Percentiles rank a stretch among this genome's conserved stretches.
Conservation (phyloP, 202 grass and related monocot genomes). For the Tripidium arundinaceum region DNA sequence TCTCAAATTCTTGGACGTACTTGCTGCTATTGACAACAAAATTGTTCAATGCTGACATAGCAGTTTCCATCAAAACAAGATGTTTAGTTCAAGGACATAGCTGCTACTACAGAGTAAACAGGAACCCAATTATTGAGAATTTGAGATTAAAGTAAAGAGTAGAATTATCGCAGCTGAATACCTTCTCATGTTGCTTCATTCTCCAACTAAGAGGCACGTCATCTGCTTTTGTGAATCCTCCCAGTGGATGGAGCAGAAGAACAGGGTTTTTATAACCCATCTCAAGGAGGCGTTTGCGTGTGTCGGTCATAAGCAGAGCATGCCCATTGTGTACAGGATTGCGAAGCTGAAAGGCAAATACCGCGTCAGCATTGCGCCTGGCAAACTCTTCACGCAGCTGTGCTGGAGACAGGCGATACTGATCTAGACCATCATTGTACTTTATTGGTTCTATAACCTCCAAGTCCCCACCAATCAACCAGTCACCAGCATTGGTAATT, state of each 20-base stretch:
- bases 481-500: conserved; percentile 84
- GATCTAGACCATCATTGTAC: conserved; percentile 94
- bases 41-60: neutral
- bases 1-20: neutral
- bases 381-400: conserved; percentile 89
- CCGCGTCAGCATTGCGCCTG: conserved; percentile 85
- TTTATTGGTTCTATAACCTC: conserved; percentile 97
- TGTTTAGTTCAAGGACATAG: neutral
- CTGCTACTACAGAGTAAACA: neutral
- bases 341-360: conserved; percentile 99
- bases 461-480: conserved; percentile 95
- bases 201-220: too few species aligned
- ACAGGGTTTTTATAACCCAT: too few species aligned
- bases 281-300: too few species aligned
- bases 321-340: too few species aligned
- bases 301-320: too few species aligned
- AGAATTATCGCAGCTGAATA: too few species aligned
- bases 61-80: neutral
- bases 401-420: conserved; percentile 88
- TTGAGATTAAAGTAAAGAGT: neutral
- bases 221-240: too few species aligned
- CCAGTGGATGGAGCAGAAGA: too few species aligned
- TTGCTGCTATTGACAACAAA: neutral
- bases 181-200: too few species aligned
- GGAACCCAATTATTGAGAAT: neutral